These are phyloP conservation scores for Melanogaster broomeanus DNA, from an alignment of 768 basidiomycete species.

Conservation along the genomic window DNA sequence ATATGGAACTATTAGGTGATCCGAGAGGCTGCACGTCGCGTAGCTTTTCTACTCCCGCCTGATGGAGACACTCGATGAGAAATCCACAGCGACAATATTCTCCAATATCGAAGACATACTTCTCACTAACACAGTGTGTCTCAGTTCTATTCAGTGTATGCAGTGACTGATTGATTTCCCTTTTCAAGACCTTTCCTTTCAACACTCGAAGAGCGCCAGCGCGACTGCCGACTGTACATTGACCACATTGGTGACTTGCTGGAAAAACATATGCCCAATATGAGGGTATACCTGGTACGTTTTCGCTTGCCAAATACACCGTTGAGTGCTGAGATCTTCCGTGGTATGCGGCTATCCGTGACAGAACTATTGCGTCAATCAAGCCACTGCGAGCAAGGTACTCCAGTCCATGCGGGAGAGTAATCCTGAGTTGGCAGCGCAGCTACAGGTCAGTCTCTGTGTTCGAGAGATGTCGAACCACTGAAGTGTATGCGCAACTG, in stretches of 20 bases:
- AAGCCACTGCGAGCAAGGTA: slow-evolving; percentile 72
- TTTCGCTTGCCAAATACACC: neutral
- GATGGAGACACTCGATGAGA: slow-evolving; percentile 67
- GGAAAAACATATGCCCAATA: slow-evolving; percentile 68
- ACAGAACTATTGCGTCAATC: slow-evolving; percentile 91
- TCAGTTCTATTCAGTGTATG: neutral
- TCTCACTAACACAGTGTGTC: slow-evolving; percentile 77
- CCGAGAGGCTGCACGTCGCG: neutral
- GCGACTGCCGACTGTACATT: slow-evolving; percentile 87
- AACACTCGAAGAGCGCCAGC: slow-evolving; percentile 88
- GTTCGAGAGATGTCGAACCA: too few relatives aligned
- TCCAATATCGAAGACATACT: slow-evolving; percentile 94
- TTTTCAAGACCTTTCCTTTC: slow-evolving; percentile 74
- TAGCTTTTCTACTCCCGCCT: slow-evolving; percentile 87
- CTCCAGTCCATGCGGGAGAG: slow-evolving; percentile 72
- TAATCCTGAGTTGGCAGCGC: slow-evolving; percentile 62
- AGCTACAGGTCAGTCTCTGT: slow-evolving; percentile 57
- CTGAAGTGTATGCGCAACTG: neutral
- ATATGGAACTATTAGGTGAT: neutral
- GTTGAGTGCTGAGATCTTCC: neutral
- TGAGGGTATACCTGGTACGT: slow-evolving; percentile 78
- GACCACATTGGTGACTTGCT: slow-evolving; percentile 88
- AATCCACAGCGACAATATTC: slow-evolving; percentile 82
- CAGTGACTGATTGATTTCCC: neutral
- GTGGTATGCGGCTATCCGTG: neutral